Evolutionary conservation across 352 stramenopile genomes (phyloP), one percentile per base, ranked within the genome.

Genomic region (Phytopythium delawarense): DNA sequence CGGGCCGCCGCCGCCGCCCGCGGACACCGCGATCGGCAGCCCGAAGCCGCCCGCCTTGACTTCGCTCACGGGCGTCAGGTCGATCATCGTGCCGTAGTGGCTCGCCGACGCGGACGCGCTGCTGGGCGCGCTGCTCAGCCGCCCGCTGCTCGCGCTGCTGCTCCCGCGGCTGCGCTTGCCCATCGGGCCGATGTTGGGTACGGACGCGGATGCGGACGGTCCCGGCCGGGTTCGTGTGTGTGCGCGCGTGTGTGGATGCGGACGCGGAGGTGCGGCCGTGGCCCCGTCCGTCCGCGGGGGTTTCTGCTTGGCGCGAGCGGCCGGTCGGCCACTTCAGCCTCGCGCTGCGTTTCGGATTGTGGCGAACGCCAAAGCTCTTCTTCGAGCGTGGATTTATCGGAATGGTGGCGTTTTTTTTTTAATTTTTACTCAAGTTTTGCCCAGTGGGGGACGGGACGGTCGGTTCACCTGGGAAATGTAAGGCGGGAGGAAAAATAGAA

Each of bases 41-140:
- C 53, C 53, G 13, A 59, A 59, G 53, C 21, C 20, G 48, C 65
- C 68, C 57, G 69, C 67, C 58, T 74, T 76, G 55, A 35, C 34
- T 0, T 25, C 37, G 4, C 60, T 48, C 25, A 64, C 59, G 23
- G 72, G 28, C 28, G 70, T 70, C 32, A 79, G 42, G 37, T 80
- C 63, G 57, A 71, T 60, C n/a, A 80, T 71, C 32, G 75, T 72
- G 21, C 76, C 74, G 59, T 85, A 85, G 54, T 63, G 59, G 50
- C 55, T 74, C 25, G 59, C 28, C 30, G 61, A 70, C 9, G 32
- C 20, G 1, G 59, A 53, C 25, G 25, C 25, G 25, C 25, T 28
- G 42, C 50, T 69, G 9, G 59, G 53, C 30, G 37, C 64, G 57
- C 57, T 68, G 56, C 72, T 72, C 57, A 72, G 69, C n/a, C 53